These are phyloP conservation scores for Aspergillus thermomutatus DNA, from an alignment of 2,329 filamentous ascomycete species.

Conservation along the genomic window DNA sequence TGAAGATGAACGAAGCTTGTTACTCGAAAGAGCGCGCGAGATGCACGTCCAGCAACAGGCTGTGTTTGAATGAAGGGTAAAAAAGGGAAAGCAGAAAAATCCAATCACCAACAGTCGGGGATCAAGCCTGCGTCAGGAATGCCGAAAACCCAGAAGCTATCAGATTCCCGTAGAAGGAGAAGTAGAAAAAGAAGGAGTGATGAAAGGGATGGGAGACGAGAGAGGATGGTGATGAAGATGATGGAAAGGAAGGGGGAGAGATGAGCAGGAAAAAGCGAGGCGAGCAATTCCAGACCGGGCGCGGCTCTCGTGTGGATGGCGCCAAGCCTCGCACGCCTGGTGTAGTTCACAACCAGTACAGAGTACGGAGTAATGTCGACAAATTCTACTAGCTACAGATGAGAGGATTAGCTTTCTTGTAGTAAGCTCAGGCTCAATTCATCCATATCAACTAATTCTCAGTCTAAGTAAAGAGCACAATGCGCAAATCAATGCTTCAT, in stretches of 20 bases:
- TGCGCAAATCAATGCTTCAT: not conserved
- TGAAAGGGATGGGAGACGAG: slow-evolving; percentile 7
- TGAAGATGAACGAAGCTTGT: not conserved
- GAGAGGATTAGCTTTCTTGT: not conserved
- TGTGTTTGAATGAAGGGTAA: not conserved
- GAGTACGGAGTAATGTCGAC: too few relatives aligned
- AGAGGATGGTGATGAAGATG: slow-evolving; percentile 11
- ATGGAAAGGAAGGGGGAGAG: slow-evolving; percentile 18
- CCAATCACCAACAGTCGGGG: slow-evolving; percentile 12
- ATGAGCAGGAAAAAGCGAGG: slow-evolving; percentile 5
- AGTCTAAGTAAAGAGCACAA: not conserved
- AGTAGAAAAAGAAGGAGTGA: slow-evolving; percentile 5
- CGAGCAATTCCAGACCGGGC: slow-evolving; percentile 7
- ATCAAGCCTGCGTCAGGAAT: not conserved
- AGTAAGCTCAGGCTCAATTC: not conserved
- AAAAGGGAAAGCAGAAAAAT: slow-evolving; percentile 14
- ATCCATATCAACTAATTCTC: not conserved
- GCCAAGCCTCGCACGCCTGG: not conserved
- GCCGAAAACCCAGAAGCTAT: not conserved
- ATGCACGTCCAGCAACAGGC: slow-evolving; percentile 6
- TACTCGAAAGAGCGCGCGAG: slow-evolving; percentile 6
- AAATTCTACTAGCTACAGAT: not conserved
- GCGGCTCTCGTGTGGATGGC: slow-evolving; percentile 7
- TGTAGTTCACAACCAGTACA: too few relatives aligned
- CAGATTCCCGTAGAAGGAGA: not conserved